These are phyloP conservation scores for Phytophthora cactorum DNA, from an alignment of 352 stramenopile genomes.

Conservation along the genomic window DNA sequence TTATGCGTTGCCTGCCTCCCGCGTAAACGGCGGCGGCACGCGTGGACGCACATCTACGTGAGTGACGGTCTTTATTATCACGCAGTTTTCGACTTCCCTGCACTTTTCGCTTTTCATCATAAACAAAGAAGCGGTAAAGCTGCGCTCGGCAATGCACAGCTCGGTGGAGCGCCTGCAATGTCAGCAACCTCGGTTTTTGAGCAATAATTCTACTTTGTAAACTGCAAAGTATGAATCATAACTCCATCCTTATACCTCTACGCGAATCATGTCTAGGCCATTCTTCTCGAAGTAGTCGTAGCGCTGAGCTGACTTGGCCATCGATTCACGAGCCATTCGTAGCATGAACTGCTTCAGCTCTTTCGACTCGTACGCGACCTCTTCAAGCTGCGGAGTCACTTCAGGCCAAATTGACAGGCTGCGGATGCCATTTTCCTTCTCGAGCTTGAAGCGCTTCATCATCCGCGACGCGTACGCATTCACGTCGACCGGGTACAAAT, in stretches of 20 bases:
- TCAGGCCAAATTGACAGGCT: conserved; percentile 18
- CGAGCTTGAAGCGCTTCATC: conserved; percentile 20
- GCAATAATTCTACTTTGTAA: background rate
- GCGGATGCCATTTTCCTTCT: conserved; percentile 13
- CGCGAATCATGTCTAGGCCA: conserved; percentile 6
- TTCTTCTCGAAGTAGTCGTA: conserved; percentile 21
- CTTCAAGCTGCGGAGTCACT: conserved; percentile 15
- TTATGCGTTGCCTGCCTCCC: background rate
- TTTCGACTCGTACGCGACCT: background rate
- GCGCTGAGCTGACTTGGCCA: conserved; percentile 7
- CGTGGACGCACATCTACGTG: background rate
- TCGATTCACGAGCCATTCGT: conserved; percentile 16
- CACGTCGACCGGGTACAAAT: conserved; percentile 16
- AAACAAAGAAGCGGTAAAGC: conserved; percentile 12
- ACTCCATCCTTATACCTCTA: background rate
- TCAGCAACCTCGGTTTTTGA: background rate
- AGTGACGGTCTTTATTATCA: conserved; percentile 23
- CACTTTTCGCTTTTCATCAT: conserved; percentile 13
- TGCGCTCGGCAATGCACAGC: background rate
- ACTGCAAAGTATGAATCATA: background rate
- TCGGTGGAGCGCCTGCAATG: background rate
- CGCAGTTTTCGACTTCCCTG: conserved; percentile 6
- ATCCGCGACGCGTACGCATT: conserved; percentile 13
- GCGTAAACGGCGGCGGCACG: conserved; percentile 4
- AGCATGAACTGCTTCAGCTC: conserved; percentile 21